Percentiles rank a stretch among this genome's conserved stretches.
Conservation (phyloP, 768 basidiomycete genomes). For the Leccinum aurantiacum region DNA sequence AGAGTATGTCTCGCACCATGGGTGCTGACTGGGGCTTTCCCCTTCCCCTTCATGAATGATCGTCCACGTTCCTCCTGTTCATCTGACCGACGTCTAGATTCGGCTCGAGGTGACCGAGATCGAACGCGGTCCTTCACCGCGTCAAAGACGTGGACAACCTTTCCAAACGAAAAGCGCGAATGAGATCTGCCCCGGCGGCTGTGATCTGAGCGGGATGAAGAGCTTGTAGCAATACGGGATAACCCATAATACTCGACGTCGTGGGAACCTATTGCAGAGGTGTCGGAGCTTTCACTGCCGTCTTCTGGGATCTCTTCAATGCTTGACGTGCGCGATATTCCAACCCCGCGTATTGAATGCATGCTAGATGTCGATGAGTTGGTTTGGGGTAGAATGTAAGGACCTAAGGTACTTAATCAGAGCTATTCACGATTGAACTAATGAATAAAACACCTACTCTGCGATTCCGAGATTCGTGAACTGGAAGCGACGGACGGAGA, state of each 20-base stretch:
- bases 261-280: neutral
- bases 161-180: constrained; percentile 56
- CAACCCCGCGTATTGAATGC: constrained; percentile 2
- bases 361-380: constrained; percentile 13
- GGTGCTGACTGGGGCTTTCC: constrained; percentile 20
- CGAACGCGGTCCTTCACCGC: constrained; percentile 45
- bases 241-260: constrained; percentile 16
- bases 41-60: constrained; percentile 29
- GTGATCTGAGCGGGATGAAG: constrained; percentile 17
- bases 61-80: constrained; percentile 32
- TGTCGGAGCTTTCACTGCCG: constrained; percentile 19
- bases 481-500: constrained; percentile 12
- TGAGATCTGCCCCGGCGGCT: constrained; percentile 35
- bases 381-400: constrained; percentile 1
- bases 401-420: constrained; percentile 12
- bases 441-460: constrained; percentile 6
- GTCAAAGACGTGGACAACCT: constrained; percentile 50
- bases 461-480: constrained; percentile 10
- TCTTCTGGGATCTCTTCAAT: constrained; percentile 42
- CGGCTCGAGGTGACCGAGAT: constrained; percentile 42
- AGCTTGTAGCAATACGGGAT: constrained; percentile 13
- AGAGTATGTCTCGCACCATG: constrained; percentile 2
- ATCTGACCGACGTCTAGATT: constrained; percentile 1
- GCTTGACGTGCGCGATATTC: constrained; percentile 42
- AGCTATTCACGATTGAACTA: neutral